Evolutionary conservation across 1,284 basidiomycete genomes (phyloP).

Genomic region (Lentinula novae-zelandiae): DNA sequence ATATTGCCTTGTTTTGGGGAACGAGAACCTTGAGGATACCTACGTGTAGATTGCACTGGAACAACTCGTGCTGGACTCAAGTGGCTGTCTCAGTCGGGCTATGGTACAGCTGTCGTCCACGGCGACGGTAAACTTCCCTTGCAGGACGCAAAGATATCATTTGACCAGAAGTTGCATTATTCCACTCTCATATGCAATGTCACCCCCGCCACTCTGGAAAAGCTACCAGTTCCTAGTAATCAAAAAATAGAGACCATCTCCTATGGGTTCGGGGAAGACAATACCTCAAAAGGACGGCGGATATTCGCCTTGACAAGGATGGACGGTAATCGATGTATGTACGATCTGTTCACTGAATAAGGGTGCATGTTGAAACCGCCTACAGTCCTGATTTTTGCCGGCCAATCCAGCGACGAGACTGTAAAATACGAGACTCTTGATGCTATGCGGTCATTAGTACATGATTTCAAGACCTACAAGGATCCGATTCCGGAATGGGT

Average conservation of each 20-base stretch:
- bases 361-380: background rate
- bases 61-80: conserved; percentile 19
- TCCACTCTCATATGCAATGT: conserved; percentile 11
- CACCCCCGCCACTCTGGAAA: background rate
- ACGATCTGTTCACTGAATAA: too few species aligned
- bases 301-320: conserved; percentile 1
- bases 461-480: conserved; percentile 6
- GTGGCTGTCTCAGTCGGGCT: conserved; percentile 18
- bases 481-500: conserved; percentile 17
- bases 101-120: background rate
- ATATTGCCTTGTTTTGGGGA: too few species aligned
- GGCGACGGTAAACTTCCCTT: conserved; percentile 12
- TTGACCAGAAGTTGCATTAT: conserved; percentile 18
- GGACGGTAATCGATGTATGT: conserved; percentile 10
- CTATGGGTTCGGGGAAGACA: background rate
- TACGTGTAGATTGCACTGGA: conserved; percentile 22
- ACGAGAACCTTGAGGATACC: too few species aligned
- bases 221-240: conserved; percentile 3
- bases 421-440: background rate
- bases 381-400: conserved; percentile 16
- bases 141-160: conserved; percentile 13
- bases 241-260: background rate
- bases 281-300: background rate
- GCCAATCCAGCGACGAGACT: conserved; percentile 18
- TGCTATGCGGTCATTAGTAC: background rate